Percentiles rank a stretch among this genome's conserved stretches.
Evolutionary conservation across 2,329 filamentous ascomycete species (phyloP).

Genomic region (Zymoseptoria passerinii): DNA sequence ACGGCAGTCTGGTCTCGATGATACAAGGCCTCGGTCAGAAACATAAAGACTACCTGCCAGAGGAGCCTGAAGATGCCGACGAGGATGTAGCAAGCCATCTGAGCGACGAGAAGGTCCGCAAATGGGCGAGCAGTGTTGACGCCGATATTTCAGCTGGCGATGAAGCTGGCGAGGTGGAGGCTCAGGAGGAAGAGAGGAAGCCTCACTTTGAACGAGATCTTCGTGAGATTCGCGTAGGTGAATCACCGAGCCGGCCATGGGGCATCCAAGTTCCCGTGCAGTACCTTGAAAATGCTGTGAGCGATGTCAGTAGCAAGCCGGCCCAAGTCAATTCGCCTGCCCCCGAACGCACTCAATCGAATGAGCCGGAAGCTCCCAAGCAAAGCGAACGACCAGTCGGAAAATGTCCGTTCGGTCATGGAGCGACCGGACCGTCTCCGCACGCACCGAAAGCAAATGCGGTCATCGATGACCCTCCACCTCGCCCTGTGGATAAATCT

Average conservation of each 20-base stretch:
- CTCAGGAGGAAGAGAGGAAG: slow-evolving; percentile 51
- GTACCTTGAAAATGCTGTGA: slow-evolving; percentile 35
- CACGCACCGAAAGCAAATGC: neutral
- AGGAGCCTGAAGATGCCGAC: slow-evolving; percentile 43
- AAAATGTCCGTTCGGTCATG: slow-evolving; percentile 19
- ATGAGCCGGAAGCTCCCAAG: slow-evolving; percentile 3
- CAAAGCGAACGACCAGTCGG: slow-evolving; percentile 8
- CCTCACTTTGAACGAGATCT: slow-evolving; percentile 75
- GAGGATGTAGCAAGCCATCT: slow-evolving; percentile 31
- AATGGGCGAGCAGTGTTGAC: slow-evolving; percentile 75
- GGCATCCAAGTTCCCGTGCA: slow-evolving; percentile 71
- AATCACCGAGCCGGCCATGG: slow-evolving; percentile 89
- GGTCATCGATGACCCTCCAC: neutral
- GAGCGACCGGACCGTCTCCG: slow-evolving; percentile 3
- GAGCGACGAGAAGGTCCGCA: slow-evolving; percentile 67
- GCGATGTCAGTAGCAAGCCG: slow-evolving; percentile 31
- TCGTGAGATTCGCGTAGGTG: slow-evolving; percentile 84
- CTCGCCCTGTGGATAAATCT: neutral
- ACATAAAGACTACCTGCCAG: slow-evolving; percentile 77
- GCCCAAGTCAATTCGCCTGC: slow-evolving; percentile 46
- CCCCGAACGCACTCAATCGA: slow-evolving; percentile 19
- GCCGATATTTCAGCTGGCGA: slow-evolving; percentile 42
- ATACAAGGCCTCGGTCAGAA: slow-evolving; percentile 81
- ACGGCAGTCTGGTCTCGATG: slow-evolving; percentile 87
- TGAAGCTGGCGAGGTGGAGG: slow-evolving; percentile 32